Conservation (phyloP, 208 protist genomes). For the Wallacemonas rigidus region DNA sequence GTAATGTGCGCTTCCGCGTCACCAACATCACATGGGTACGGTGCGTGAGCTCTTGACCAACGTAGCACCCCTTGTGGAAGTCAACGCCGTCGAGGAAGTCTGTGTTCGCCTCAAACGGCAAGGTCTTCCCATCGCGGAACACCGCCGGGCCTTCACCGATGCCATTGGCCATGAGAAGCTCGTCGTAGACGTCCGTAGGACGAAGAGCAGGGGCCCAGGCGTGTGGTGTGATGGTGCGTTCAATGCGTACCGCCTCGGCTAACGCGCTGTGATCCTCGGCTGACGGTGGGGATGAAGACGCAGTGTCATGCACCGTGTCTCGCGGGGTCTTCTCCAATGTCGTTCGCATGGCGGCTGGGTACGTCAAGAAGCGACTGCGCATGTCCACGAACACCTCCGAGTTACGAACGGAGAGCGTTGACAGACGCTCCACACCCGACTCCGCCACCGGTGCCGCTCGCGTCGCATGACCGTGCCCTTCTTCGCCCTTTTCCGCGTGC, state of each 20-base stretch:
- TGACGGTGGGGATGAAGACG: background rate
- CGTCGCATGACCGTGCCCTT: too few species aligned
- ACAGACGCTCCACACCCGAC: background rate
- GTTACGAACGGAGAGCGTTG: constrained; percentile 13
- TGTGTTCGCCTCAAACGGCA: constrained; percentile 93
- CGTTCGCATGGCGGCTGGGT: background rate
- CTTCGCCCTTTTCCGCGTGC: too few species aligned
- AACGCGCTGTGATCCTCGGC: background rate
- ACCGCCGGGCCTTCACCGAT: constrained; percentile 84
- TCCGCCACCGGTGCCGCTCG: too few species aligned
- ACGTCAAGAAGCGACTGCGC: constrained; percentile 27
- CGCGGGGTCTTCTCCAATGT: constrained; percentile 8
- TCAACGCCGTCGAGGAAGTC: constrained; percentile 90
- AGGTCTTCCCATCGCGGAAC: constrained; percentile 61
- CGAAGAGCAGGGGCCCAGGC: constrained; percentile 17
- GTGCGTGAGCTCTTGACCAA: constrained; percentile 96
- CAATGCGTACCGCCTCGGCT: background rate
- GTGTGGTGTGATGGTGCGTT: constrained; percentile 16
- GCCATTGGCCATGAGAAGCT: constrained; percentile 61
- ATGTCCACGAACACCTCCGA: constrained; percentile 66
- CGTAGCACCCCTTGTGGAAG: constrained; percentile 97
- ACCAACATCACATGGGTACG: constrained; percentile 95
- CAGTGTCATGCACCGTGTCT: background rate
- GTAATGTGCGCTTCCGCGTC: constrained; percentile 91
- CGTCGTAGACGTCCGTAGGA: constrained; percentile 38